These are phyloP conservation scores for Mycothermus thermophilus DNA, from an alignment of 495 filamentous ascomycete species.

Conservation along the genomic window DNA sequence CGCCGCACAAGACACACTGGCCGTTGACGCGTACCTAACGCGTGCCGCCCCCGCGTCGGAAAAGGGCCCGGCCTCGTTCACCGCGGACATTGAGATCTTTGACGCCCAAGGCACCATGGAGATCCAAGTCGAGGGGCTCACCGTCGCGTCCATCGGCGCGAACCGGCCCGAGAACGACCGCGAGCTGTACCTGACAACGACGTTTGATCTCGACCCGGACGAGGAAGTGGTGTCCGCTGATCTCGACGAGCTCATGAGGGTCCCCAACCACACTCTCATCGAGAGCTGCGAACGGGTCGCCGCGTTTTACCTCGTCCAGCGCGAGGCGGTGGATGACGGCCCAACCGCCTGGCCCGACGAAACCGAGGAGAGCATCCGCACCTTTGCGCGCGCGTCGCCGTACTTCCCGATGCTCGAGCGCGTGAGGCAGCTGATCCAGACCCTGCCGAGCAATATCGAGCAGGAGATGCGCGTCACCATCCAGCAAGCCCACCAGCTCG, in stretches of 20 bases:
- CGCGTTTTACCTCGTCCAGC: slow-evolving; percentile 14
- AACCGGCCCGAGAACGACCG: slow-evolving; percentile 28
- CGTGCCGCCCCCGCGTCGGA: slow-evolving; percentile 10
- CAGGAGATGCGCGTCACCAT: slow-evolving; percentile 14
- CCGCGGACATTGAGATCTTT: slow-evolving; percentile 27
- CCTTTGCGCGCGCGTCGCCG: slow-evolving; percentile 20
- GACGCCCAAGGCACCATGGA: slow-evolving; percentile 20
- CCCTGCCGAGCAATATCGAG: slow-evolving; percentile 14
- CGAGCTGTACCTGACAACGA: slow-evolving; percentile 31
- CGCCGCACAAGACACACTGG: too few species aligned
- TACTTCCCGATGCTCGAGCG: slow-evolving; percentile 18
- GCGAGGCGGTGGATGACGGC: neutral
- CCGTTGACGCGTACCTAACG: slow-evolving; percentile 24
- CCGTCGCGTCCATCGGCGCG: slow-evolving; percentile 23
- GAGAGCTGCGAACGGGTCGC: slow-evolving; percentile 28
- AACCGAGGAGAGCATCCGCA: slow-evolving; percentile 17
- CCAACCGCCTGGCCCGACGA: slow-evolving; percentile 17
- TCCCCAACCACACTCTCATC: slow-evolving; percentile 15
- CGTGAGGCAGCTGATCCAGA: slow-evolving; percentile 14
- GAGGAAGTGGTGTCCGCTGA: slow-evolving; percentile 19
- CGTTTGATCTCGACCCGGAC: slow-evolving; percentile 27
- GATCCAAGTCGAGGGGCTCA: slow-evolving; percentile 28
- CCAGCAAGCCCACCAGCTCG: slow-evolving; percentile 18
- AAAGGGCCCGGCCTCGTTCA: slow-evolving; percentile 18
- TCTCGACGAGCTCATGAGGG: neutral